A percentile compares a stretch with the other conserved stretches of the same genome.
These are phyloP conservation scores for Mycena metata DNA, from an alignment of 768 basidiomycete species.

Conservation along the genomic window DNA sequence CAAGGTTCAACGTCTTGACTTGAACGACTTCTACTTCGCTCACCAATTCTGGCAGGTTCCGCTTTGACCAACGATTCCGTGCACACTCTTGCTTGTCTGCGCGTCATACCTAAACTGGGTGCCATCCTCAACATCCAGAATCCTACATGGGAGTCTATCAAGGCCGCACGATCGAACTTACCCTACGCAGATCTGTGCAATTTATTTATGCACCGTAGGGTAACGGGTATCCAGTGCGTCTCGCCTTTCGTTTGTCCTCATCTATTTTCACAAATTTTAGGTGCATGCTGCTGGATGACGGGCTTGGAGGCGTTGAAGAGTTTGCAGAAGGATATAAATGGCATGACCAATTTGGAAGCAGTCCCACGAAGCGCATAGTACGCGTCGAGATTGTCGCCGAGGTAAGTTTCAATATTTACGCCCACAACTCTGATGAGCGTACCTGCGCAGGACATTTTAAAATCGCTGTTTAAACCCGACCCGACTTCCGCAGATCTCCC, in stretches of 20 bases:
- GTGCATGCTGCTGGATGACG: conserved; percentile 81
- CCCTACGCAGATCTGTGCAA: conserved; percentile 72
- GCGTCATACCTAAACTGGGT: conserved; percentile 69
- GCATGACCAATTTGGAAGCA: conserved; percentile 73
- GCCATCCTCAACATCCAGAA: conserved; percentile 60
- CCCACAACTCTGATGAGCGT: conserved; percentile 21
- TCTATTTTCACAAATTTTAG: conserved; percentile 1
- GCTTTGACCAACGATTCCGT: conserved; percentile 65
- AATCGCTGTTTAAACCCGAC: conserved; percentile 42
- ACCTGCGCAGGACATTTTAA: conserved; percentile 50
- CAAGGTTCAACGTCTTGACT: background rate
- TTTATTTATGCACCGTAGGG: conserved; percentile 59
- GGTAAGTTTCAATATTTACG: conserved; percentile 52
- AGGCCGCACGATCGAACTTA: conserved; percentile 55
- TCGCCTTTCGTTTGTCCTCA: background rate
- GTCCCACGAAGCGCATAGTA: conserved; percentile 71
- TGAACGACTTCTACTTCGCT: background rate
- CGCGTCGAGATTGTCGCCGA: conserved; percentile 81
- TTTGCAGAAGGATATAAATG: conserved; percentile 66
- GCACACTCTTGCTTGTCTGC: conserved; percentile 70
- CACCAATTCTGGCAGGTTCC: conserved; percentile 46
- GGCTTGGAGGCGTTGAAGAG: conserved; percentile 63
- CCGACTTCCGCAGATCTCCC: background rate
- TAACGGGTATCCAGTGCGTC: conserved; percentile 65
- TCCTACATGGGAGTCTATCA: conserved; percentile 72